A percentile compares a stretch with the other conserved stretches of the same genome.
Evolutionary conservation across 495 filamentous ascomycete species (phyloP).

Genomic region (Neurospora sublineolata): DNA sequence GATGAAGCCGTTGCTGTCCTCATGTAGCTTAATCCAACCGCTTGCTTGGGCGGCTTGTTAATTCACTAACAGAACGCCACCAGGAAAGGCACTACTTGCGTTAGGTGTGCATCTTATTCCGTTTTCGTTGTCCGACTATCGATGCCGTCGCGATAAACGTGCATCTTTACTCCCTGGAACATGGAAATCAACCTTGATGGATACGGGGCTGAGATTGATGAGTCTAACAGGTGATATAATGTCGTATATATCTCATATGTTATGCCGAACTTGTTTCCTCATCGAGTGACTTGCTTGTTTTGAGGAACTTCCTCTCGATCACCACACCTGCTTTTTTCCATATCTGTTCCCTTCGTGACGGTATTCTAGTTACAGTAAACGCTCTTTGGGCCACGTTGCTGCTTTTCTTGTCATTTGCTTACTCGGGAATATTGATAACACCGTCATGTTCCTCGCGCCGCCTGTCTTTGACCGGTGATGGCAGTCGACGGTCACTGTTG

Average conservation of each 20-base stretch:
- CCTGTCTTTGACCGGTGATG: neutral
- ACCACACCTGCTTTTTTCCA: neutral
- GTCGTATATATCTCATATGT: rapidly evolving
- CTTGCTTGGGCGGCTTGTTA: neutral
- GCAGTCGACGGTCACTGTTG: neutral
- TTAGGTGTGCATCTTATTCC: neutral
- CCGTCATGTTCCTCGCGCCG: neutral
- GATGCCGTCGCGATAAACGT: neutral
- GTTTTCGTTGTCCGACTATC: neutral
- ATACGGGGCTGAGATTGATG: rapidly evolving
- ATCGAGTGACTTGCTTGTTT: neutral
- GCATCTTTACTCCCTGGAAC: neutral
- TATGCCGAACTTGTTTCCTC: neutral
- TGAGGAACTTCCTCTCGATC: neutral
- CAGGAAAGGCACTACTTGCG: neutral
- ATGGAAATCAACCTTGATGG: neutral
- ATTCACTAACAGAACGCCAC: neutral
- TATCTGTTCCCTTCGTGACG: neutral
- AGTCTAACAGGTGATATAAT: neutral
- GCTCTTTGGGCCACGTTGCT: neutral
- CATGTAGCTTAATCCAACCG: no score
- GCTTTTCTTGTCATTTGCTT: neutral
- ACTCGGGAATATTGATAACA: rapidly evolving
- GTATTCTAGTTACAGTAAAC: neutral
- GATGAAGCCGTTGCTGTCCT: no score